Percentiles rank a stretch among this genome's conserved stretches.
Conservation (phyloP, 176 grass and related monocot species). For the Paspalum vaginatum region DNA sequence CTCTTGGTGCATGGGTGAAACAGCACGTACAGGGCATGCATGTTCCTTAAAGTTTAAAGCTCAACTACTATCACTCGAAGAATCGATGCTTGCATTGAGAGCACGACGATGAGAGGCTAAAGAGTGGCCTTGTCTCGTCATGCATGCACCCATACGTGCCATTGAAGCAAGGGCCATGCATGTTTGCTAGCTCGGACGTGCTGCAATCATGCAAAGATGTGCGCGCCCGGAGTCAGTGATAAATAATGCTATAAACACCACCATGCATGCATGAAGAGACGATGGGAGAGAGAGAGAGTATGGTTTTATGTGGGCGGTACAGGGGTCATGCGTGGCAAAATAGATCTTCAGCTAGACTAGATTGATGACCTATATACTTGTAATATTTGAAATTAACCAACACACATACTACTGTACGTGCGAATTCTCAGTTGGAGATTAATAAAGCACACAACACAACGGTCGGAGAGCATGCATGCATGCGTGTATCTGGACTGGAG, state of each 20-base stretch:
- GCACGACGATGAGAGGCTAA: not conserved
- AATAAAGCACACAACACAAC: no score
- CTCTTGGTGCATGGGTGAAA: not conserved
- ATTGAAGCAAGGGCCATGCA: conserved; percentile 35
- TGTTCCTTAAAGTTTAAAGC: conserved; percentile 32
- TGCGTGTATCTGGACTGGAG: no score
- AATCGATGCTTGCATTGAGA: conserved; percentile 8
- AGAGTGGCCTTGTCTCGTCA: conserved; percentile 2
- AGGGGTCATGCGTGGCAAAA: not conserved
- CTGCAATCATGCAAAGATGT: conserved; percentile 36
- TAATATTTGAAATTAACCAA: no score
- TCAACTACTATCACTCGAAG: not conserved
- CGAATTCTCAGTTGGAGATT: no score
- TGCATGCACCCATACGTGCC: conserved; percentile 1
- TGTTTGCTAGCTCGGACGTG: conserved; percentile 22
- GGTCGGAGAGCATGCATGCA: no score
- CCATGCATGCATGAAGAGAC: conserved; percentile 8
- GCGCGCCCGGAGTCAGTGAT: not conserved
- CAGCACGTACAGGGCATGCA: not conserved
- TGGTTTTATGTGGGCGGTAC: not conserved
- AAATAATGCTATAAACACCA: conserved; percentile 11
- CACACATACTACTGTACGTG: no score
- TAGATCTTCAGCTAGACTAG: not conserved
- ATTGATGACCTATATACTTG: not conserved
- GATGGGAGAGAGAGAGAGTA: no score